Evolutionary conservation across 495 filamentous ascomycete species (phyloP).

Genomic region (Penicillium crystallinum): DNA sequence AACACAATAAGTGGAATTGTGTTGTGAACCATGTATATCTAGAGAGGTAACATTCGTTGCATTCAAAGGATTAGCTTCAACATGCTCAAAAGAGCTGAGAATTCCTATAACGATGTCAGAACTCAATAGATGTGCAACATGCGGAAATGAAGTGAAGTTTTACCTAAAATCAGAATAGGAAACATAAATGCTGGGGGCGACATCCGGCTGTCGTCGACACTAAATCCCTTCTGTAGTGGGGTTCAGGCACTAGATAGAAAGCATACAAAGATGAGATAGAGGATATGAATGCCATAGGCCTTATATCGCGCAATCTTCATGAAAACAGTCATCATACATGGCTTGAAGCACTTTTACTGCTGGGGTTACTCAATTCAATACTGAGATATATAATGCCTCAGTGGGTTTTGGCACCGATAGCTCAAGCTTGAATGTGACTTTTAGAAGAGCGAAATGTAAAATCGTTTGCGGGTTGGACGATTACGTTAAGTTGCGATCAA

Average conservation of each 20-base stretch:
- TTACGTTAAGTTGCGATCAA: too few relatives aligned
- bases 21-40: neutral
- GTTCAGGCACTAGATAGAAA: neutral
- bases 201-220: neutral
- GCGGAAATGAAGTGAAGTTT: neutral
- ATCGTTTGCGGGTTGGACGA: too few relatives aligned
- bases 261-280: neutral
- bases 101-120: neutral
- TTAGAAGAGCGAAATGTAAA: too few relatives aligned
- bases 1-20: conserved; percentile 5
- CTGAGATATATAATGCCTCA: neutral
- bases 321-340: neutral
- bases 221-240: neutral
- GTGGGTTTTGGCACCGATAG: neutral
- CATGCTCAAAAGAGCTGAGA: neutral
- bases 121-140: neutral
- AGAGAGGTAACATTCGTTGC: conserved; percentile 2
- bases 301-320: conserved; percentile 1
- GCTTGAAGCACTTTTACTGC: neutral
- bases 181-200: neutral
- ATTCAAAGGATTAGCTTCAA: conserved; percentile 9
- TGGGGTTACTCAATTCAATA: neutral
- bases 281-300: neutral
- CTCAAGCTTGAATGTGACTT: too few relatives aligned
- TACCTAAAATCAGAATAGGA: conserved; percentile 2